These are phyloP conservation scores for Blastocystis sp. DNA, from an alignment of 352 stramenopile genomes.

Conservation along the genomic window DNA sequence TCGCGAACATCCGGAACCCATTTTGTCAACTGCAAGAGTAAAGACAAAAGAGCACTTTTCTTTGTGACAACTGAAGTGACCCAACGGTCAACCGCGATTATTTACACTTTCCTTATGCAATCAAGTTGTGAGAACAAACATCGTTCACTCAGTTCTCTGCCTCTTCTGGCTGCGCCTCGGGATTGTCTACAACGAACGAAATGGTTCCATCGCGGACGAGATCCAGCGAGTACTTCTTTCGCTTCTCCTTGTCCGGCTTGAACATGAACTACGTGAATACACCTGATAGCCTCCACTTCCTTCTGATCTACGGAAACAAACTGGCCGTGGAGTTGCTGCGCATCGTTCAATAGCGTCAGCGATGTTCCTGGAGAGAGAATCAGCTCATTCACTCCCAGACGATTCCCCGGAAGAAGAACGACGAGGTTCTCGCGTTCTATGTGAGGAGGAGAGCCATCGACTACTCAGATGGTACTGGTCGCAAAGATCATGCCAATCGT, in stretches of 20 bases:
- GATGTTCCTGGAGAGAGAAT: neutral
- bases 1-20: too few species aligned
- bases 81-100: too few species aligned
- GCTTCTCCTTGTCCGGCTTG: conserved; percentile 49
- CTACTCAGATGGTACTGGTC: neutral
- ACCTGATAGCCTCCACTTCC: neutral
- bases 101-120: too few species aligned
- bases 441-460: neutral
- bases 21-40: too few species aligned
- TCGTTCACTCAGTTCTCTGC: too few species aligned
- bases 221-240: conserved; percentile 37
- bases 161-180: neutral
- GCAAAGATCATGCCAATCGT: neutral
- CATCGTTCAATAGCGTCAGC: neutral
- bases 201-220: neutral
- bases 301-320: conserved; percentile 39
- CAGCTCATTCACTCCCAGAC: conserved; percentile 11
- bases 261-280: conserved; percentile 41
- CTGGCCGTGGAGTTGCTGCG: neutral
- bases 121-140: neutral
- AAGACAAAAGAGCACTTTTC: too few species aligned
- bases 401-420: conserved; percentile 32
- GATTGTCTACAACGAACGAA: neutral
- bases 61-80: too few species aligned
- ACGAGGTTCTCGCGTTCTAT: conserved; percentile 14